A percentile compares a stretch with the other conserved stretches of the same genome.
phyloP scores from a whole-genome alignment of 2,329 filamentous ascomycete genomes.

The Clarireedia monteithiana region DNA sequence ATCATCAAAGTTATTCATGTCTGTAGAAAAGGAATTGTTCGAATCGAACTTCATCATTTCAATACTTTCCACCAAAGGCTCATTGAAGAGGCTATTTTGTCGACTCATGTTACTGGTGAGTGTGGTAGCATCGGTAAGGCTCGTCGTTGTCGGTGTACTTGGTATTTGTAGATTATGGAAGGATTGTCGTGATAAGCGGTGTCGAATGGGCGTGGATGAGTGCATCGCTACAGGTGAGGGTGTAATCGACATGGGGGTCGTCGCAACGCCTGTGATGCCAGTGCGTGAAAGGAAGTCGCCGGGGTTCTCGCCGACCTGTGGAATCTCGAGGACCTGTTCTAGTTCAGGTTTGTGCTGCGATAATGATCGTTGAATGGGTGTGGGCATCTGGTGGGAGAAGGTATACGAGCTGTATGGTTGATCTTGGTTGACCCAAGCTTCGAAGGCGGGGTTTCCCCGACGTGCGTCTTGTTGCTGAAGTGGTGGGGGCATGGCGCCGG shows the following conservation, averaged over 20 bases:
- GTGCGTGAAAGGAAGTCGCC: constrained; percentile 21
- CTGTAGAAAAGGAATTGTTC: constrained; percentile 24
- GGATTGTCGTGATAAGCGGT: constrained; percentile 13
- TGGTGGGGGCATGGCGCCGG: constrained; percentile 19
- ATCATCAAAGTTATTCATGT: constrained; percentile 22
- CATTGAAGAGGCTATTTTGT: constrained; percentile 28
- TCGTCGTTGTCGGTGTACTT: constrained; percentile 24
- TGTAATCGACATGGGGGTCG: constrained; percentile 18
- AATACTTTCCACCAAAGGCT: constrained; percentile 26
- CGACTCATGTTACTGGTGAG: constrained; percentile 28
- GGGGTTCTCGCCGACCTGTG: constrained; percentile 20
- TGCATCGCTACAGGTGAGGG: constrained; percentile 7
- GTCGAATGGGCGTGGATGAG: constrained; percentile 7
- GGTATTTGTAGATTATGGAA: constrained; percentile 22
- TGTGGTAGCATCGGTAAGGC: constrained; percentile 28
- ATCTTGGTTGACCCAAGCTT: constrained; percentile 24
- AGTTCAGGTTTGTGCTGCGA: constrained; percentile 21
- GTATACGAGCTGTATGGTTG: constrained; percentile 22
- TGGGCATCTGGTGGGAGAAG: constrained; percentile 16
- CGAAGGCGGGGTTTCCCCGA: constrained; percentile 19
- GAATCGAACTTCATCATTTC: constrained; percentile 29
- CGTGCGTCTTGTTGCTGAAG: constrained; percentile 18
- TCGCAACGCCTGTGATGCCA: constrained; percentile 4
- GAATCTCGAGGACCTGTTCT: constrained; percentile 24
- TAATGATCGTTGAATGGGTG: constrained; percentile 14